Conservation (phyloP, 441 rosid genomes). For the Arabidopsis hybrid region DNA sequence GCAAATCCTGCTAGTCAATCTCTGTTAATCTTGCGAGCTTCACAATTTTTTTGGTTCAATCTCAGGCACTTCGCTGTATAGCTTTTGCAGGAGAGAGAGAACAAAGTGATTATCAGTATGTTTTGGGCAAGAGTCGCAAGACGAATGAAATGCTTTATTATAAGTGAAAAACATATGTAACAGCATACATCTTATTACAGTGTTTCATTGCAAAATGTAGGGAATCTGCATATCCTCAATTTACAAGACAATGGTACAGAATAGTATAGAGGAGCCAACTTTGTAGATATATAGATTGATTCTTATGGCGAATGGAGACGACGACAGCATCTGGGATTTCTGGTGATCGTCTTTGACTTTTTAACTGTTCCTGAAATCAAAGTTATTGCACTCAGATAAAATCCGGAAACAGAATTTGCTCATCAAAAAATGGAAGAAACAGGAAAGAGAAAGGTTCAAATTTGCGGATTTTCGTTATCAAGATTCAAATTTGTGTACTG, state of each 20-base stretch:
- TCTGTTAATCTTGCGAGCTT: constrained; percentile 1
- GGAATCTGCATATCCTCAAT: constrained; percentile 24
- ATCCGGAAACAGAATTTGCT: background rate
- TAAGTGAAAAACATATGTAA: constrained; percentile 27
- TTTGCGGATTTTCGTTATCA: background rate
- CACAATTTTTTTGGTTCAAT: constrained; percentile 4
- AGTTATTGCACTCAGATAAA: constrained; percentile 1
- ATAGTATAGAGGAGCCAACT: constrained; percentile 16
- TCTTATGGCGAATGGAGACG: constrained; percentile 5
- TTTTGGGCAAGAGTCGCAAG: constrained; percentile 1
- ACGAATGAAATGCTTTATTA: constrained; percentile 4
- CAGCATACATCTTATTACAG: constrained; percentile 22
- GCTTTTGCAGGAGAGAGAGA: background rate
- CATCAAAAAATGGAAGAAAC: background rate
- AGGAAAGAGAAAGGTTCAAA: constrained; percentile 1
- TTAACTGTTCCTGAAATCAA: constrained; percentile 30
- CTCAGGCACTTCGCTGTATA: constrained; percentile 27
- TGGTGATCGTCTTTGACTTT: constrained; percentile 1
- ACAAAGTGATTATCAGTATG: background rate
- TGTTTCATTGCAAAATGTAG: constrained; percentile 31
- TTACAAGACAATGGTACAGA: constrained; percentile 31
- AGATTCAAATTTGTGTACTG: background rate
- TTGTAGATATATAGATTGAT: constrained; percentile 11
- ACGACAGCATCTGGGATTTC: constrained; percentile 19
- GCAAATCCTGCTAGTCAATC: constrained; percentile 9